These are phyloP conservation scores for Choiromyces venosus DNA, from an alignment of 495 filamentous ascomycete species.

Conservation along the genomic window DNA sequence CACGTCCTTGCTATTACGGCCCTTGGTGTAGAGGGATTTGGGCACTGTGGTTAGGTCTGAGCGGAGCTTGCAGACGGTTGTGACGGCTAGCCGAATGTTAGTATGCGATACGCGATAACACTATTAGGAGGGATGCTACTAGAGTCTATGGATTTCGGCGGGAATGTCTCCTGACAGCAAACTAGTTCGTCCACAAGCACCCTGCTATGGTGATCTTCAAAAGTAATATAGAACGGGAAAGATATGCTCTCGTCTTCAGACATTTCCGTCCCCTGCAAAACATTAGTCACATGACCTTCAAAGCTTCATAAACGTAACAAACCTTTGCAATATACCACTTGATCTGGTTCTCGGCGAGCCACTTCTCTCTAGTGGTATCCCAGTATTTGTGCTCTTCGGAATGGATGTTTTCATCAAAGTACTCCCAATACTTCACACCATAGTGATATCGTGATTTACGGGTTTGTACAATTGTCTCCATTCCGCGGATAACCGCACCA, in stretches of 20 bases:
- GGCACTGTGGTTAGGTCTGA: slow-evolving; percentile 69
- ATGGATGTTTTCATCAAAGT: slow-evolving; percentile 44
- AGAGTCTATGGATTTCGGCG: slow-evolving; percentile 33
- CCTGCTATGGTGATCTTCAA: slow-evolving; percentile 35
- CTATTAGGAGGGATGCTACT: slow-evolving; percentile 8
- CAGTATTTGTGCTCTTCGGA: slow-evolving; percentile 34
- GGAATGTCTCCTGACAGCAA: slow-evolving; percentile 34
- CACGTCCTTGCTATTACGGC: slow-evolving; percentile 64
- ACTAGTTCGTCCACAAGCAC: slow-evolving; percentile 32
- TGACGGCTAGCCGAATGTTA: slow-evolving; percentile 23
- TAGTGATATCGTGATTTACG: slow-evolving; percentile 53
- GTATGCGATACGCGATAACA: background rate
- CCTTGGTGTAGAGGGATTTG: slow-evolving; percentile 58
- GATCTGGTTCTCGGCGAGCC: slow-evolving; percentile 37
- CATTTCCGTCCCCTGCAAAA: slow-evolving; percentile 33
- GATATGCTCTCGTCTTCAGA: slow-evolving; percentile 37
- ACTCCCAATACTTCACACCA: slow-evolving; percentile 41
- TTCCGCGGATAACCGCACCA: slow-evolving; percentile 60
- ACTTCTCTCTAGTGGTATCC: slow-evolving; percentile 35
- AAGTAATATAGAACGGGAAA: slow-evolving; percentile 39
- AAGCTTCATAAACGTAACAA: background rate
- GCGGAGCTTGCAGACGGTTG: slow-evolving; percentile 62
- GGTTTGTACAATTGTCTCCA: slow-evolving; percentile 47
- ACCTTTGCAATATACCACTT: slow-evolving; percentile 41
- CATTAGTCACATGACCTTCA: background rate